phyloP scores from a whole-genome alignment of 2,329 filamentous ascomycete genomes.

The Ophiocordyceps polyrhachis-furcata region DNA sequence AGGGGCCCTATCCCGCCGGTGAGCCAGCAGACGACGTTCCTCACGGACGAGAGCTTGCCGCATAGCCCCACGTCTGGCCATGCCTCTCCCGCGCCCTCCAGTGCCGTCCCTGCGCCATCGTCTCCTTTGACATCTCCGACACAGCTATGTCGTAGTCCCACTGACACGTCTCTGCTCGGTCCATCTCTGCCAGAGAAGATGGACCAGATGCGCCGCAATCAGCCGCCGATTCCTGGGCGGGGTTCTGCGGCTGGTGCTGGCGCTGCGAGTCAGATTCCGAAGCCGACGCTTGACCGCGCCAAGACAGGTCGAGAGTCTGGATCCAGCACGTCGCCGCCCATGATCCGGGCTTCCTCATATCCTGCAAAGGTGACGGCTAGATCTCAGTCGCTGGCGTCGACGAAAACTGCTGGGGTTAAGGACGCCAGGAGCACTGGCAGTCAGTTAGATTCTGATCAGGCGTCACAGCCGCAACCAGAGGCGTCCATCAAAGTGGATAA shows the following conservation, averaged over 20 bases:
- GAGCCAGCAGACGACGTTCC: not conserved
- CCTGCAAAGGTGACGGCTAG: conserved; percentile 27
- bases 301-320: conserved; percentile 24
- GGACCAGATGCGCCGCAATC: conserved; percentile 32
- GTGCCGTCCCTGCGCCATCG: not conserved
- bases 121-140: conserved; percentile 8
- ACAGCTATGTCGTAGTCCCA: conserved; percentile 4
- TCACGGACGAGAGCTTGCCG: not conserved
- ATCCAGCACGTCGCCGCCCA: conserved; percentile 28
- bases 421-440: conserved; percentile 13
- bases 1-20: conserved; percentile 5
- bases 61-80: not conserved
- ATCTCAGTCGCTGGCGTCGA: conserved; percentile 20
- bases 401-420: conserved; percentile 20
- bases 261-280: conserved; percentile 7
- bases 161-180: conserved; percentile 4
- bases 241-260: conserved; percentile 1
- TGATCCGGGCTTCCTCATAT: conserved; percentile 34
- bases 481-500: conserved; percentile 42
- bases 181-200: conserved; percentile 25
- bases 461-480: conserved; percentile 9
- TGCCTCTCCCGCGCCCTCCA: not conserved
- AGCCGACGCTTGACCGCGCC: conserved; percentile 14
- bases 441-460: conserved; percentile 3
- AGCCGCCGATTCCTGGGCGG: conserved; percentile 13